These are phyloP conservation scores for Fusarium bulbicola DNA, from an alignment of 2,329 filamentous ascomycete species.

Conservation along the genomic window DNA sequence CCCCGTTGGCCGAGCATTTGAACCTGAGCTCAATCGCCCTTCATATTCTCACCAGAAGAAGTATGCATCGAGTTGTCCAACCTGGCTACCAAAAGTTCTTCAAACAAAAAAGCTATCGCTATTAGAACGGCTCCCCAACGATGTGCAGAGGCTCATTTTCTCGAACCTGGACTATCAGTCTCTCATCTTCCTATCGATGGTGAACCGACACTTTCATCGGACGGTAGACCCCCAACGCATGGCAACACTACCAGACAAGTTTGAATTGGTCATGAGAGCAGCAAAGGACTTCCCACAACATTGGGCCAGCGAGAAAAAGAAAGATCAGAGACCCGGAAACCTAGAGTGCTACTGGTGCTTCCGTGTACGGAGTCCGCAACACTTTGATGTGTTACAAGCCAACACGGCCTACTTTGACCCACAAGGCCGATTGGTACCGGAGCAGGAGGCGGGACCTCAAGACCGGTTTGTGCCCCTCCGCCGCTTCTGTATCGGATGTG, in stretches of 20 bases:
- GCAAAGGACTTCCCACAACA: slow-evolving; percentile 54
- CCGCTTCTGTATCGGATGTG: slow-evolving; percentile 54
- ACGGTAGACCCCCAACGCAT: slow-evolving; percentile 47
- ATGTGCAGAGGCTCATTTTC: slow-evolving; percentile 48
- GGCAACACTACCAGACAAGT: slow-evolving; percentile 49
- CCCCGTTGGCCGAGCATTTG: slow-evolving; percentile 9
- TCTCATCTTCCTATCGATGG: slow-evolving; percentile 52
- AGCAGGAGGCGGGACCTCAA: slow-evolving; percentile 41
- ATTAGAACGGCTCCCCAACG: slow-evolving; percentile 48
- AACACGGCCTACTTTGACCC: slow-evolving; percentile 47
- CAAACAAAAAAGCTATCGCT: slow-evolving; percentile 34
- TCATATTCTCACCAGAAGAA: slow-evolving; percentile 9
- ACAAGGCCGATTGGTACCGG: slow-evolving; percentile 43
- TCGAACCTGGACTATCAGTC: slow-evolving; percentile 52
- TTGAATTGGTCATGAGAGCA: slow-evolving; percentile 53
- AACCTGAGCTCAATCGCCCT: slow-evolving; percentile 26
- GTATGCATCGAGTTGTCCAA: slow-evolving; percentile 14
- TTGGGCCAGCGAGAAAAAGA: slow-evolving; percentile 49
- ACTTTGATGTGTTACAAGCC: slow-evolving; percentile 51
- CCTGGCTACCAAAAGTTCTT: slow-evolving; percentile 12
- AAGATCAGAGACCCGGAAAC: slow-evolving; percentile 52
- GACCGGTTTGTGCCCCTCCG: slow-evolving; percentile 48
- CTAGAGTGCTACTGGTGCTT: slow-evolving; percentile 55
- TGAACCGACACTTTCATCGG: slow-evolving; percentile 48
- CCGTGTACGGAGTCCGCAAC: slow-evolving; percentile 50